phyloP scores from a whole-genome alignment of 2,329 filamentous ascomycete genomes.

The Chaetomiaceae sp. region DNA sequence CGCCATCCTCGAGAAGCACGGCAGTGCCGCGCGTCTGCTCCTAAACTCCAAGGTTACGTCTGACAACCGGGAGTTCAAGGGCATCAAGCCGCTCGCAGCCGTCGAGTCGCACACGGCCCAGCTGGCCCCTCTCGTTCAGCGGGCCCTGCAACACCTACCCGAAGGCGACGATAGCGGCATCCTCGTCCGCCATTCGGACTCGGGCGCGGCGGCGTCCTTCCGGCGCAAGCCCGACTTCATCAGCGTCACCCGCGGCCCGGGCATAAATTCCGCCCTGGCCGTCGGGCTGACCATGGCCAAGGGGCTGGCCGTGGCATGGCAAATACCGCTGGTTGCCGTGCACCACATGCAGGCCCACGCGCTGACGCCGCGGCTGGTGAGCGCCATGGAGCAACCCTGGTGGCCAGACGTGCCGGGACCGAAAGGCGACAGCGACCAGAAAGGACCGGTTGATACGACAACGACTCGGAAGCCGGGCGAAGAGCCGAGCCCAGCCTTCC shows the following conservation, averaged over 20 bases:
- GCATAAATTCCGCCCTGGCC: constrained; percentile 75
- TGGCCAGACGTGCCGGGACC: too few relatives aligned
- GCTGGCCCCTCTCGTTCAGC: constrained; percentile 63
- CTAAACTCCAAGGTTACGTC: constrained; percentile 81
- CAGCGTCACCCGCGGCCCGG: constrained; percentile 84
- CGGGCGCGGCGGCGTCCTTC: too few relatives aligned
- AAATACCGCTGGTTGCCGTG: constrained; percentile 75
- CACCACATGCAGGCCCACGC: constrained; percentile 99
- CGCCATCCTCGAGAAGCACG: constrained; percentile 64
- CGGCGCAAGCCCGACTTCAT: constrained; percentile 70
- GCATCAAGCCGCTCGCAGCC: constrained; percentile 75
- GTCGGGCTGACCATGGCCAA: constrained; percentile 82
- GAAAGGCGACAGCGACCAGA: too few relatives aligned
- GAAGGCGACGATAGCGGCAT: neutral
- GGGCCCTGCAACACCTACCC: constrained; percentile 55
- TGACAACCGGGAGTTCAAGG: constrained; percentile 68
- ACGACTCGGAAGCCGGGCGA: too few relatives aligned
- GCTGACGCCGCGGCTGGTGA: constrained; percentile 74
- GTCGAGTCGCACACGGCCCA: constrained; percentile 70
- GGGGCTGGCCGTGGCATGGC: constrained; percentile 78
- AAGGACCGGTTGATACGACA: too few relatives aligned
- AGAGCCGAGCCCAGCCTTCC: constrained; percentile 57
- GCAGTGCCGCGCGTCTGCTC: constrained; percentile 52
- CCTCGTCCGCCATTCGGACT: neutral
- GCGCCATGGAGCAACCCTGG: constrained; percentile 46